A percentile compares a stretch with the other conserved stretches of the same genome.
phyloP scores from a whole-genome alignment of 2,329 filamentous ascomycete species.

The Rutstroemia sp. region DNA sequence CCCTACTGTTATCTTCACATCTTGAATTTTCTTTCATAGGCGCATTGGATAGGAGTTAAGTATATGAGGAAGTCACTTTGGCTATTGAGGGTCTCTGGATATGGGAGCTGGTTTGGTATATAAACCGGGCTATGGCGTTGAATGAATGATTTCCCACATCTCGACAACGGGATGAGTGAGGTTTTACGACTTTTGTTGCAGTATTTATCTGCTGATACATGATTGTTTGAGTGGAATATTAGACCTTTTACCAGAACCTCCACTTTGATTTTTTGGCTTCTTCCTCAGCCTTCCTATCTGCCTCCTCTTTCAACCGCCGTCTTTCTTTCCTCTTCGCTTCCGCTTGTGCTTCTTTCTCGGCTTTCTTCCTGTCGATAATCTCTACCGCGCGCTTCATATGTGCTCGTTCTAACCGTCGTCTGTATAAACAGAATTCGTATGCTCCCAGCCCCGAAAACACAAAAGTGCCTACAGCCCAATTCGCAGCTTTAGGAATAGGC shows the following conservation, averaged over 20 bases:
- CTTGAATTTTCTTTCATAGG: constrained; percentile 4
- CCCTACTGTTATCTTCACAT: constrained; percentile 11
- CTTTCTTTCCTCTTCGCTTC: constrained; percentile 35
- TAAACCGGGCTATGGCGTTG: neutral
- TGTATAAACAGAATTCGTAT: constrained; percentile 79
- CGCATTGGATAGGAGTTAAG: neutral
- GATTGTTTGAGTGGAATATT: neutral
- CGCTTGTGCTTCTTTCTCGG: constrained; percentile 48
- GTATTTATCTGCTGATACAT: neutral
- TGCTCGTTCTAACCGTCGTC: constrained; percentile 64
- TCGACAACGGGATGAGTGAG: neutral
- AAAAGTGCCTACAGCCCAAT: constrained; percentile 81
- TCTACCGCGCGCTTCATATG: constrained; percentile 84
- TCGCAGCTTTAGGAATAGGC: constrained; percentile 59
- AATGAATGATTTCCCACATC: neutral
- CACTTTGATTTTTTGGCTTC: neutral
- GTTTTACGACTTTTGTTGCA: neutral
- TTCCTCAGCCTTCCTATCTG: constrained; percentile 19
- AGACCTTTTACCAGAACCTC: neutral
- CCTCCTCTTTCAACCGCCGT: constrained; percentile 36
- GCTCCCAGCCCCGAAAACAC: constrained; percentile 60
- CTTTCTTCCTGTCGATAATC: constrained; percentile 67
- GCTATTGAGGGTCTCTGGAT: too few species aligned
- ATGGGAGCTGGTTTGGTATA: neutral
- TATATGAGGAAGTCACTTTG: neutral